Evolutionary conservation across 257 asterid genomes (phyloP), one percentile per base, ranked within the genome.

Genomic region (Perilla frutescens): DNA sequence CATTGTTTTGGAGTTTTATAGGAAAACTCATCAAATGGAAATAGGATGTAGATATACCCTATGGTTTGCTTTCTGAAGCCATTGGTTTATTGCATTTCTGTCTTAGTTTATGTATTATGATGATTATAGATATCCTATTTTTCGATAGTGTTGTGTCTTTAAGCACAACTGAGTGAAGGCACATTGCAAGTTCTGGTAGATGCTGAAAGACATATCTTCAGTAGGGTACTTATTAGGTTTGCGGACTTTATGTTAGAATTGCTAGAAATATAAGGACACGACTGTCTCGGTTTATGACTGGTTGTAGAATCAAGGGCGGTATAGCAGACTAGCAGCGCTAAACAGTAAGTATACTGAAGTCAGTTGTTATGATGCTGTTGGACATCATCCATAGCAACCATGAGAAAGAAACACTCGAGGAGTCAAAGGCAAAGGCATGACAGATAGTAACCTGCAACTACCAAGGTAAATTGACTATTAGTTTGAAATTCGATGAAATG

Each of bases 11-110:
- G 59, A 73, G 64, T 57, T 73, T 8, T 62, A 15, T 36, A 65
- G 73, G 54, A 74, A 64, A 32, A 44, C 70, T 66, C 68, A 36
- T 74, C 20, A 74, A 15, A 9, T 55, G 73, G 55, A 43, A 50
- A 47, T 60, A 14, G 50, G 40, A 5, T 12, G 20, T 4, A 29
- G 29, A 3, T 4, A 1, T 29, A 11, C 34, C 58, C n/a, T 31
- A 4, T 8, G 26, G 15, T 48, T 73, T 51, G 15, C 62, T 31
- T 36, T 68, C n/a, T 62, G 47, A 53, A 62, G 65, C 47, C 48
- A n/a, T 73, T 50, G 48, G n/a, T 62, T 62, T 40, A 29, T 26
- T 62, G 68, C 48, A 47, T 59, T 37, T 57, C 45, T 20, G 29
- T 15, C 36, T 37, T 50, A 39, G 29, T 62, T 26, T 61, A 15